Evolutionary conservation across 1,284 basidiomycete genomes (phyloP), one percentile per base, ranked within the genome.

Genomic region (Peniophora sp.): DNA sequence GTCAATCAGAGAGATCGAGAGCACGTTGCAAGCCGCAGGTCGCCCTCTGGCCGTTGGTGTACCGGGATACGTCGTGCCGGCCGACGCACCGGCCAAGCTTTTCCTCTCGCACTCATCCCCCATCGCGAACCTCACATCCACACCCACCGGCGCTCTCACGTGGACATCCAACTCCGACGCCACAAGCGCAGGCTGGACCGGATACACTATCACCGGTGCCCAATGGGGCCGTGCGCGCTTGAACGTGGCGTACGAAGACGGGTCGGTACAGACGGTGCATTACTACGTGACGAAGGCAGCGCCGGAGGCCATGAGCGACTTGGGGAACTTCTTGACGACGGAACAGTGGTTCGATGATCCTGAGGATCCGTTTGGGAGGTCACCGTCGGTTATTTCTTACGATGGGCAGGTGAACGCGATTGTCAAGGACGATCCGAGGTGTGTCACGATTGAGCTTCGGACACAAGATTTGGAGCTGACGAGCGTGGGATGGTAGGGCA

Each of bases 331-430:
- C 65, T 62, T 80, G 51, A 79, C 77, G 9, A 79, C 74, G 1
- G 65, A 67, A 3, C 77, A 79, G 51, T 81, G 78, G 78, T 80
- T 76, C 60, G 68, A 72, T 47, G 68, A 74, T 20, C 55, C 70
- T 0, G 64, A 68, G 0, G 78, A 81, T 58, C 77, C 79, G 0
- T 81, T 81, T 67, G 62, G 62, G 42, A 67, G 78, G 14, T 76
- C 78, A 1, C 78, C 78, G 3, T 77, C 76, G 0, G 74, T 80
- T 15, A 79, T 80, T 53, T 76, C 71, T 53, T 81, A 78, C 54
- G 78, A 80, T 56, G 66, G 78, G 5, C 65, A 74, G 52, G 74
- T 72, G 1, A 74, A 79, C 53, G 72, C 72, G 2, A 52, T 71
- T 0, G 77, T 81, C 1, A 67, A 61, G 55, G 71, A 80, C 55